phyloP scores from a whole-genome alignment of 176 grass and related monocot species.

The Oryza glaberrima region DNA sequence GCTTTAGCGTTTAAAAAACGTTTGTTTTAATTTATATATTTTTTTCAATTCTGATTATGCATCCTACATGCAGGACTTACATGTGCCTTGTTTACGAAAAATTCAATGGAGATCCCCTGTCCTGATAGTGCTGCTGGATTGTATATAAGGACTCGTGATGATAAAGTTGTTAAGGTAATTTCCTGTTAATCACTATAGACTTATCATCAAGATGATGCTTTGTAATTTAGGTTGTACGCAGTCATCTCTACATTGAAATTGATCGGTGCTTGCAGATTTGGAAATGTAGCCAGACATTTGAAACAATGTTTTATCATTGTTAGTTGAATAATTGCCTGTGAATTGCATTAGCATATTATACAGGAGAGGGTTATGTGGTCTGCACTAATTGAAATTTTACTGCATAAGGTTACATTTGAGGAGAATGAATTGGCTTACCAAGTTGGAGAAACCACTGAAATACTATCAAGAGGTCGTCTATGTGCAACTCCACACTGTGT shows the following conservation, averaged over 20 bases:
- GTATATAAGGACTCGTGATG: constrained; percentile 80
- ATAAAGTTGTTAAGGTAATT: constrained; percentile 69
- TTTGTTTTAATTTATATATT: no score
- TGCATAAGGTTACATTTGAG: constrained; percentile 69
- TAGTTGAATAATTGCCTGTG: constrained; percentile 6
- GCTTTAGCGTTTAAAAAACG: no score
- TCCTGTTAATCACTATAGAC: neutral
- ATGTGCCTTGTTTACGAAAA: constrained; percentile 82
- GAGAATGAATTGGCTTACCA: constrained; percentile 94
- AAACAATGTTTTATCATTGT: neutral
- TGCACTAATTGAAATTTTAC: neutral
- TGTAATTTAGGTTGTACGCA: neutral
- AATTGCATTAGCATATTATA: neutral
- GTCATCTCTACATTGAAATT: neutral
- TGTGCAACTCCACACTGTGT: constrained; percentile 98
- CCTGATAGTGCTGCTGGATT: constrained; percentile 90
- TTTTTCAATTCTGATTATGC: neutral
- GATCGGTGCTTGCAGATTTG: neutral
- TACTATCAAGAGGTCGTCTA: constrained; percentile 72
- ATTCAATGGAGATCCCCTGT: constrained; percentile 70
- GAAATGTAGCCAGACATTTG: neutral
- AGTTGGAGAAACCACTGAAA: constrained; percentile 98
- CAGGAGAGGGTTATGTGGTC: neutral
- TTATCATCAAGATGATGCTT: neutral
- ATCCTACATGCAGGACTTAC: constrained; percentile 68